A percentile compares a stretch with the other conserved stretches of the same genome.
phyloP scores from a whole-genome alignment of 1,139 yeast genomes.

The Wickerhamomyces sp. region DNA sequence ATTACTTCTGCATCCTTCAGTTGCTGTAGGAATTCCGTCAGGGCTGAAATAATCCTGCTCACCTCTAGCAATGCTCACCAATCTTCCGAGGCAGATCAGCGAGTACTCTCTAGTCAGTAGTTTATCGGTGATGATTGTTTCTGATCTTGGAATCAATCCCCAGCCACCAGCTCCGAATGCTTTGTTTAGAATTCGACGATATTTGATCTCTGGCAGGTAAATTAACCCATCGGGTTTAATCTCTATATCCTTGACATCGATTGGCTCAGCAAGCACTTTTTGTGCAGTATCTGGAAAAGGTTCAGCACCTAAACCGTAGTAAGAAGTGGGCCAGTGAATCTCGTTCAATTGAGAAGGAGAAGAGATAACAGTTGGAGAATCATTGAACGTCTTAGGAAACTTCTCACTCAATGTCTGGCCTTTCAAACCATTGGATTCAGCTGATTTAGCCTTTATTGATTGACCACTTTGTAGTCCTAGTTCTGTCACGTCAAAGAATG shows the following conservation, averaged over 20 bases:
- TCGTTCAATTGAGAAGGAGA: constrained; percentile 6
- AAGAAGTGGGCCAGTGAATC: constrained; percentile 69
- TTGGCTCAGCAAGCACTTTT: constrained; percentile 52
- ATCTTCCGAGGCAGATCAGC: constrained; percentile 77
- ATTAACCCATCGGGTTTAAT: constrained; percentile 93
- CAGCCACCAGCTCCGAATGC: constrained; percentile 99
- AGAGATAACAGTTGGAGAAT: constrained; percentile 12
- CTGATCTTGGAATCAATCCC: constrained; percentile 95
- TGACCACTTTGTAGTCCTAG: constrained; percentile 20
- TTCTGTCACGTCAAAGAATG: constrained; percentile 20
- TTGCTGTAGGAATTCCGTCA: constrained; percentile 87
- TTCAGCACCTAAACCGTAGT: constrained; percentile 74
- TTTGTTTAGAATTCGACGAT: constrained; percentile 77
- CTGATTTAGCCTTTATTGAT: constrained; percentile 6
- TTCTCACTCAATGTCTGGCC: constrained; percentile 8
- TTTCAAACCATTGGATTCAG: constrained; percentile 3
- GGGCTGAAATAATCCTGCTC: constrained; percentile 91
- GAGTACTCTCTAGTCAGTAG: constrained; percentile 87
- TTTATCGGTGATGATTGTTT: constrained; percentile 62
- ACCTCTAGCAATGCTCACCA: constrained; percentile 91
- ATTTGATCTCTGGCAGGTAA: constrained; percentile 91
- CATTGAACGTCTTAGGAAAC: constrained; percentile 16
- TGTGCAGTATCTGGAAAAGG: constrained; percentile 65
- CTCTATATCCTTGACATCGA: constrained; percentile 72
- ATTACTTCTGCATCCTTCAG: constrained; percentile 95